Evolutionary conservation across 169 alveolate genomes (phyloP).

Genomic region (Eimeria sp.): DNA sequence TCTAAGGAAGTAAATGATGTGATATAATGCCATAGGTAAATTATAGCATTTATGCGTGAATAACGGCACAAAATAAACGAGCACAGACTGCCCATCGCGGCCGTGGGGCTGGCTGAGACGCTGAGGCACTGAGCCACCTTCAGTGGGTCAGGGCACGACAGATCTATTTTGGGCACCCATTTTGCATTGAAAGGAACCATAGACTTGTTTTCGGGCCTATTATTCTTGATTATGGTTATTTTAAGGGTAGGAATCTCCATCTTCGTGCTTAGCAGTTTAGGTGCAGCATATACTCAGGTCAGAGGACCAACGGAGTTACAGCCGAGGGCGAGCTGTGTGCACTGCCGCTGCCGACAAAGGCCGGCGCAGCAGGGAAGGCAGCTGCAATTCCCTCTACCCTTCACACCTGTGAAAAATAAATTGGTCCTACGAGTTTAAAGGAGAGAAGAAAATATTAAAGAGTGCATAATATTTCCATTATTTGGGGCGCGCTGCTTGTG

Average conservation of each 20-base stretch:
- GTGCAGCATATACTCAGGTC: not conserved
- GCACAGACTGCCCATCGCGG: not conserved
- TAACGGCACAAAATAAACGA: not conserved
- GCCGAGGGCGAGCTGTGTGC: not conserved
- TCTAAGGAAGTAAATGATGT: not conserved
- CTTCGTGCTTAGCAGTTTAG: not conserved
- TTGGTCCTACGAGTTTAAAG: not conserved
- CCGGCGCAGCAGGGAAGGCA: not conserved
- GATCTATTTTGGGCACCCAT: not conserved
- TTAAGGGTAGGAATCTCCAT: not conserved
- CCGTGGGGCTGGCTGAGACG: not conserved
- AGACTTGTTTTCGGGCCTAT: not conserved
- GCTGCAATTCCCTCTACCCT: not conserved
- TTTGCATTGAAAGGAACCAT: not conserved
- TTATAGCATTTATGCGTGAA: not conserved
- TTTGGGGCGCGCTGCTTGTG: not conserved
- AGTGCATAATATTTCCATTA: not conserved
- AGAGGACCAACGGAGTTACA: not conserved
- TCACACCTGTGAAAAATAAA: not conserved
- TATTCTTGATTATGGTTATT: not conserved
- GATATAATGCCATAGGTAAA: not conserved
- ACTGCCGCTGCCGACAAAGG: conserved; percentile 15
- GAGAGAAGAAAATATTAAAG: not conserved
- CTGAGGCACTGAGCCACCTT: not conserved
- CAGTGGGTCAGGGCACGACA: not conserved